Evolutionary conservation across 306 rosid genomes (phyloP), one percentile per base, ranked within the genome.

Genomic region (Urtica urens): DNA sequence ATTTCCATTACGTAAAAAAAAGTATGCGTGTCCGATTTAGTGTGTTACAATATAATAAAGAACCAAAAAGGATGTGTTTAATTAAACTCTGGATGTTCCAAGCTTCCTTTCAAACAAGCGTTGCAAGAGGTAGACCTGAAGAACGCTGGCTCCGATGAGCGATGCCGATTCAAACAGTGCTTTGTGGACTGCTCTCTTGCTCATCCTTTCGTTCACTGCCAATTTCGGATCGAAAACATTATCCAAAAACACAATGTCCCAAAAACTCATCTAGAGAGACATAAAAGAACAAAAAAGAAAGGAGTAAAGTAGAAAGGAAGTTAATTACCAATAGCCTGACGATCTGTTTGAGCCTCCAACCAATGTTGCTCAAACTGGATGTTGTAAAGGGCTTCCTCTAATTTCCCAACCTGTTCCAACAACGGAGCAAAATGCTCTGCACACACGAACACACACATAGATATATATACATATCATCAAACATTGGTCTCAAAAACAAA

Each of bases 301-400:
- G 51, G 17, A n/a, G 14, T 3, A 1, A 49, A 7, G 20, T 17
- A 10, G 7, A 3, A 20, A 55, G 25, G 52, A 17, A 38, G 18
- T 8, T 38, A 39, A 22, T 9, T 83, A 92, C 99, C 94, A 67
- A 85, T 75, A 60, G 94, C 83, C 60, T 85, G 96, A 49, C 93
- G 94, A 23, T 92, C 93, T 1, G 96, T 79, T 60, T 85, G 94
- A 47, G 96, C 94, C 75, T 85, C 93, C 41, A 92, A 46, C 96
- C 96, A 92, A 73, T 92, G 96, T 46, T 92, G 99, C 65, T 85
- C 96, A 61, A 85, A 92, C 72, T 75, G 88, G 58, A 92, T 79
- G 67, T 77, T 82, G 75, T 60, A 79, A 63, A 85, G 87, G 66
- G 94, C 86, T 69, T 92, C 96, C 74, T 92, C 99, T 78, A 92